phyloP scores from a whole-genome alignment of 1,139 yeast species.

The Suhomyces chickasaworum region DNA sequence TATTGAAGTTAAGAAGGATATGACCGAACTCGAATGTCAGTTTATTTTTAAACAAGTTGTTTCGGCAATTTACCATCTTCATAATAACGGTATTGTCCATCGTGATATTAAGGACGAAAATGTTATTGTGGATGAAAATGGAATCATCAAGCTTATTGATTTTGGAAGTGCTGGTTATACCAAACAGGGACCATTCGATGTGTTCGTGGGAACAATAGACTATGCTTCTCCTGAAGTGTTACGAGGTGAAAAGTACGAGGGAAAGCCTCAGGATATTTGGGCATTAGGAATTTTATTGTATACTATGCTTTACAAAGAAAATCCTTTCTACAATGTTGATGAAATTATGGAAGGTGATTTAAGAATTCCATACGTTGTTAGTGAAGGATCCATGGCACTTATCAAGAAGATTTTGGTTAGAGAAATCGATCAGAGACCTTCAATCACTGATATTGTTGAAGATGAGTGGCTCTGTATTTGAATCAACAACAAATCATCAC shows the following conservation, averaged over 20 bases:
- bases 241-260: slow-evolving; percentile 84
- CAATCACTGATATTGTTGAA: slow-evolving; percentile 65
- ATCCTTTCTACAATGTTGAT: slow-evolving; percentile 92
- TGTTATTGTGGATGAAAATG: slow-evolving; percentile 78
- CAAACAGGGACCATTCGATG: slow-evolving; percentile 92
- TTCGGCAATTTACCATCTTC: slow-evolving; percentile 78
- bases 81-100: slow-evolving; percentile 84
- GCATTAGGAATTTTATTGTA: slow-evolving; percentile 88
- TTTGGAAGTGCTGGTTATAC: slow-evolving; percentile 94
- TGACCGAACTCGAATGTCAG: slow-evolving; percentile 76
- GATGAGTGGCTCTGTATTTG: slow-evolving; percentile 63
- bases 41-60: slow-evolving; percentile 79
- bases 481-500: no score
- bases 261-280: slow-evolving; percentile 96
- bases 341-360: slow-evolving; percentile 91
- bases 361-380: slow-evolving; percentile 62
- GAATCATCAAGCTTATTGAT: slow-evolving; percentile 82
- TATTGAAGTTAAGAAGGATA: slow-evolving; percentile 78
- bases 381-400: slow-evolving; percentile 59
- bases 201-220: slow-evolving; percentile 95
- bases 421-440: slow-evolving; percentile 65
- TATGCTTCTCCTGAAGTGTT: slow-evolving; percentile 97
- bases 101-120: slow-evolving; percentile 96
- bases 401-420: slow-evolving; percentile 67
- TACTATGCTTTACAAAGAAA: slow-evolving; percentile 89